Conservation (phyloP, 2,329 filamentous ascomycete genomes). For the Aspergillus brasiliensis region DNA sequence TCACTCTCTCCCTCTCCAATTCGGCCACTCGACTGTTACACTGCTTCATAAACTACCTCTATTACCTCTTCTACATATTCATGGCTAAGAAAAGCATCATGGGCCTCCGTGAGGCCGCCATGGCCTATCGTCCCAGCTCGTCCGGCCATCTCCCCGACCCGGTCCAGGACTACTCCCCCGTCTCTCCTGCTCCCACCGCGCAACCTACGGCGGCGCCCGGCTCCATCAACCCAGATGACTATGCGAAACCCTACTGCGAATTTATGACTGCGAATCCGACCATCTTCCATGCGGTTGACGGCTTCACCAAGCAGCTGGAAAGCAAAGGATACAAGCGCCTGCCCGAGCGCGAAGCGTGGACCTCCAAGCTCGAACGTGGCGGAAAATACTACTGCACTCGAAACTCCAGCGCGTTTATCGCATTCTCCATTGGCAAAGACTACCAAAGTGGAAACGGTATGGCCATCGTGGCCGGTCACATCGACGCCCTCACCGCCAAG, state of each 20-base stretch:
- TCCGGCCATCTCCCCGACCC: constrained; percentile 30
- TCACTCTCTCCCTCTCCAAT: constrained; percentile 4
- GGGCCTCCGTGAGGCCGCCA: constrained; percentile 29
- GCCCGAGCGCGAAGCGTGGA: constrained; percentile 78
- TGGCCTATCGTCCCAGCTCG: constrained; percentile 31
- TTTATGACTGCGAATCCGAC: constrained; percentile 91
- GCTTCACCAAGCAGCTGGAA: constrained; percentile 73
- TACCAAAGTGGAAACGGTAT: constrained; percentile 85
- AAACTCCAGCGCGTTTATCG: constrained; percentile 82
- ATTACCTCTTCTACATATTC: neutral
- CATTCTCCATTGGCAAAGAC: constrained; percentile 77
- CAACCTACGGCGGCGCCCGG: constrained; percentile 16
- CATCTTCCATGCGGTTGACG: constrained; percentile 83
- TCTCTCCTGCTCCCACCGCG: constrained; percentile 7
- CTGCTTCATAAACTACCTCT: neutral
- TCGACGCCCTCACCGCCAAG: constrained; percentile 87
- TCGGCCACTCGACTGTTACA: neutral
- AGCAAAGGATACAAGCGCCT: constrained; percentile 74
- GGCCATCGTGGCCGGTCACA: constrained; percentile 86
- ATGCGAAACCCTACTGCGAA: constrained; percentile 80
- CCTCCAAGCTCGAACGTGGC: constrained; percentile 68
- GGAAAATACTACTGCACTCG: constrained; percentile 88
- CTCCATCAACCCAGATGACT: constrained; percentile 56
- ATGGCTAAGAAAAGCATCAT: constrained; percentile 38
- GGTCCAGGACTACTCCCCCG: constrained; percentile 18